phyloP scores from a whole-genome alignment of 2,329 filamentous ascomycete genomes.

The Fusarium pseudocircinatum region DNA sequence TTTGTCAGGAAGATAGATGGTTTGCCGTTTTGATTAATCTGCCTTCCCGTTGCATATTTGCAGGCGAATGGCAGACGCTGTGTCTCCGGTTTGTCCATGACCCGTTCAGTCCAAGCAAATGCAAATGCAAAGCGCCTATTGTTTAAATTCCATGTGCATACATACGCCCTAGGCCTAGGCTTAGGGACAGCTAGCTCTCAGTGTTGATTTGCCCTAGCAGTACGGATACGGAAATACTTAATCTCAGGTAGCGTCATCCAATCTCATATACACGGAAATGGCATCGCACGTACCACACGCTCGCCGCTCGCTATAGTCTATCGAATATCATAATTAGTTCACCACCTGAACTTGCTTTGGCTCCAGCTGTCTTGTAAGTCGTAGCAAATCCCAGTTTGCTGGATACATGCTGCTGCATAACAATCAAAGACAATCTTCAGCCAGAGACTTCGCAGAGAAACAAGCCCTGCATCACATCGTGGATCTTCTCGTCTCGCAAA shows the following conservation, averaged over 20 bases:
- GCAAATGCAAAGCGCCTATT: background rate
- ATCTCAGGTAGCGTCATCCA: constrained; percentile 7
- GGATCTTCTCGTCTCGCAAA: background rate
- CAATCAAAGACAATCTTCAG: background rate
- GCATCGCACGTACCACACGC: constrained; percentile 24
- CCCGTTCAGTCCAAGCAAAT: background rate
- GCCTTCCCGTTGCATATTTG: background rate
- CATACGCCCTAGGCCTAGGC: background rate
- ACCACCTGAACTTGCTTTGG: constrained; percentile 1
- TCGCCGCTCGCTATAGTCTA: background rate
- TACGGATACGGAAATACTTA: background rate
- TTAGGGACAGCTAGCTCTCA: no score
- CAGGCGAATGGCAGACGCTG: background rate
- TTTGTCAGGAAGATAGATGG: background rate
- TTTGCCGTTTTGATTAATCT: background rate
- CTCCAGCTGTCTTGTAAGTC: background rate
- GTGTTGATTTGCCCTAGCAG: background rate
- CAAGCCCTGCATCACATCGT: background rate
- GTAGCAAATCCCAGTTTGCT: background rate
- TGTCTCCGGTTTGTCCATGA: background rate
- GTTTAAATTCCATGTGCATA: background rate
- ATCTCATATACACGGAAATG: constrained; percentile 7
- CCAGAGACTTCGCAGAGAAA: background rate
- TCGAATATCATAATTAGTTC: background rate
- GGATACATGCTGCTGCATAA: background rate